Base-by-base conservation (phyloP, 1,284 basidiomycete genomes). In the Tilletia indica region DNA sequence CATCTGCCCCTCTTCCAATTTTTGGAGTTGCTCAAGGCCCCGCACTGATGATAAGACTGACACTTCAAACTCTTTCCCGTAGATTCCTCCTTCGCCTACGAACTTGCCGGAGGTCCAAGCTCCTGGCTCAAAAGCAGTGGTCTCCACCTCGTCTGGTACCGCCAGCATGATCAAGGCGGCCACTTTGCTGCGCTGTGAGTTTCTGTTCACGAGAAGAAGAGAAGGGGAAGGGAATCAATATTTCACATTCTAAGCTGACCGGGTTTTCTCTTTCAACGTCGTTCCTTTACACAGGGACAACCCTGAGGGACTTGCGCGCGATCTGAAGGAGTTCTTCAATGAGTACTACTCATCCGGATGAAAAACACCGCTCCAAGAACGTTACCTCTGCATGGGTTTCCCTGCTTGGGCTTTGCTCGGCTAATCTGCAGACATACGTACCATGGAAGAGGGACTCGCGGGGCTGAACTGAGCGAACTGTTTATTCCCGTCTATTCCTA, bases 131-230 rank as follows among this genome's bases (percentile, higher is more conserved):
- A 21, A 9, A 69, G 73, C 54, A 74, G 71, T 25, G 19, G 63
- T 1, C 66, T 79, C 69, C 75, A 80, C 31, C 72, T 73, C 63
- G 72, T 75, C 47, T 75, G 48, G 31, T 73, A 73, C 72, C 74
- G 72, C 66, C 63, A 73, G 70, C 78, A 79, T 66, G 76, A 79
- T 4, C 73, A 68, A 47, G 79, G 79, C 21, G 79, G 79, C 42
- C 79, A 80, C 70, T 80, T 80, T 72, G 79, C 79, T 49, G 79
- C 76, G 1, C 66, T 79, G 76, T 79, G 67, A 78, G 77, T 77
- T 1, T 49, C 34, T 54, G 6, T n/a, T 8, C 51, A 66, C 47
- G 8, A 56, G 19, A 54, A n/a, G 1, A n/a, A 16, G n/a, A 19
- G 16, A 8, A 2, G 51, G 8, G 8, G 19, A 1, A n/a, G 4